Evolutionary conservation across 129 eudicot genomes (phyloP), one percentile per base, ranked within the genome.

Genomic region (Flaveria linearis): DNA sequence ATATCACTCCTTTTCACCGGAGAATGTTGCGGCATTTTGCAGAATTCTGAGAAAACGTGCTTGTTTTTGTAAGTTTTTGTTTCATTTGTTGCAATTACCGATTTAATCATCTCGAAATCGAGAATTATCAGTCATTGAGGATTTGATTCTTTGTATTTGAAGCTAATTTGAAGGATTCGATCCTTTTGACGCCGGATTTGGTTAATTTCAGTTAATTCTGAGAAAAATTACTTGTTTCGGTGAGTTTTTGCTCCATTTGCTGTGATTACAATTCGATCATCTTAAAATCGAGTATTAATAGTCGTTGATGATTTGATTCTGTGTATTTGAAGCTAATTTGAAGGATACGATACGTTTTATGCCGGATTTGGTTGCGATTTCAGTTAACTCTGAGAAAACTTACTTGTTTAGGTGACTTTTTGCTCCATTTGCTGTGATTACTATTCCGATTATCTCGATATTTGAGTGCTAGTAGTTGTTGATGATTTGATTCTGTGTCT

Each of bases 1-100:
- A 64, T 41, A 60, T 46, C n/a, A 63, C 61, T 33, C 74, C 56
- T 69, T 22, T 36, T 56, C 50, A 18, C 36, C 33, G 76, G 49
- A 68, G 75, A 77, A 33, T 68, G 69, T 78, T 18, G 9, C 68
- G 12, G 41, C 75, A 80, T 73, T 65, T 73, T 64, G 67, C 30
- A 26, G 1, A 36, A 36, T 36, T 36, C 41, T 36, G 41, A 36
- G 41, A 36, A 36, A 36, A 5, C 6, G 41, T 36, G 0, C 0
- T 36, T 36, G 41, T 36, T 36, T 36, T 5, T 36, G 41, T 36
- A 36, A 36, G 41, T 36, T 36, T 5, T 36, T 36, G 41, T 36
- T 36, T 1, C 41, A 36, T 36, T 36, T 36, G 1, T 23, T 4
- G 25, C 11, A 39, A 14, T 66, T 46, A 41, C 68, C 23, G 22